Percentiles rank a stretch among this genome's conserved stretches.
phyloP scores from a whole-genome alignment of 1,284 basidiomycete species.

The Ganoderma multipileum region DNA sequence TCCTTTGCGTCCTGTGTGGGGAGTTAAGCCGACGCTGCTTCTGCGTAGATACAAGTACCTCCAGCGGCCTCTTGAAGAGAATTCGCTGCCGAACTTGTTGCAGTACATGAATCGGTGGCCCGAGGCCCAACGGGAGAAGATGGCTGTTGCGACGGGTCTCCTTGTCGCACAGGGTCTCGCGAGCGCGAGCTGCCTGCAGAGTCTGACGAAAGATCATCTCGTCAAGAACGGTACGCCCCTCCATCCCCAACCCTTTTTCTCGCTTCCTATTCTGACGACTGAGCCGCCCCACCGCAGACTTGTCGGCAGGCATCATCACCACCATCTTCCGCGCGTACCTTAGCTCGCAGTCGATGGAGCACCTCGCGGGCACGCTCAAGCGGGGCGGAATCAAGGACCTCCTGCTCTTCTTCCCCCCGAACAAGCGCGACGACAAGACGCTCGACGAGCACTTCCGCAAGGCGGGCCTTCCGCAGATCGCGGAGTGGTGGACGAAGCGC shows the following conservation, averaged over 20 bases:
- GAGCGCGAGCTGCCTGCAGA: constrained; percentile 78
- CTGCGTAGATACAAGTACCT: constrained; percentile 95
- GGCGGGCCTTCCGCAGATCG: constrained; percentile 77
- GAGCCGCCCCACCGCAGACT: constrained; percentile 52
- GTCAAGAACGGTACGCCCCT: constrained; percentile 82
- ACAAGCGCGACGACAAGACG: constrained; percentile 75
- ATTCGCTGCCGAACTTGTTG: constrained; percentile 82
- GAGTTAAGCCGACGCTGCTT: background rate
- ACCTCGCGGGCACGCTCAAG: constrained; percentile 80
- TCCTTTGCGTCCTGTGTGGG: background rate
- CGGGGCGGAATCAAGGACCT: constrained; percentile 89
- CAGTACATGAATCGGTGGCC: constrained; percentile 92
- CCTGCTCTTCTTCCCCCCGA: constrained; percentile 85
- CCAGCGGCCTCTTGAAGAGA: constrained; percentile 93
- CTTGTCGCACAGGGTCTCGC: constrained; percentile 85
- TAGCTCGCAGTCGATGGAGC: constrained; percentile 84
- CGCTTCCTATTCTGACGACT: background rate
- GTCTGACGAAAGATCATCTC: constrained; percentile 92
- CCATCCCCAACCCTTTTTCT: background rate
- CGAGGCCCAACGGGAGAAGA: constrained; percentile 77
- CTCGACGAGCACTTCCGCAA: constrained; percentile 90
- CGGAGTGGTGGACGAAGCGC: constrained; percentile 92
- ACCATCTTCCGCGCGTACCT: constrained; percentile 85
- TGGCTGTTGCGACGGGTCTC: constrained; percentile 83
- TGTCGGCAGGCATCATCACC: constrained; percentile 81